Conservation (phyloP, 169 alveolate genomes). For the Prorocentrum cordatum region DNA sequence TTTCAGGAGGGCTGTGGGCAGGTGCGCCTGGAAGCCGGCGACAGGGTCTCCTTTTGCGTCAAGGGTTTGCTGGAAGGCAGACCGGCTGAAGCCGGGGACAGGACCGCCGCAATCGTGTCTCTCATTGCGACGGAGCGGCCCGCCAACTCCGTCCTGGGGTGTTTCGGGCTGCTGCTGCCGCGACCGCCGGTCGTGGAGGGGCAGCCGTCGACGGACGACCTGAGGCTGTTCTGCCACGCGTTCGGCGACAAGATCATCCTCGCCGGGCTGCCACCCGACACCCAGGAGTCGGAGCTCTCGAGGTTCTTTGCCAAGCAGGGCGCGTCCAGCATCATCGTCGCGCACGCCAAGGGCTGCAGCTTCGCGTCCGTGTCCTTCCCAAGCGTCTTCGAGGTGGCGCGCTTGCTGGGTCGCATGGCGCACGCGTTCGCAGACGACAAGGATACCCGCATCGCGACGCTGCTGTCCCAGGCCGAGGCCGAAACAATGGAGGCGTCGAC, state of each 20-base stretch:
- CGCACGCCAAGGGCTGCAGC: slow-evolving; percentile 20
- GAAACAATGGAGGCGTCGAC: too few species aligned
- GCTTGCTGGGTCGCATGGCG: too few species aligned
- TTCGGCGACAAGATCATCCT: slow-evolving; percentile 51
- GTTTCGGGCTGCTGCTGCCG: slow-evolving; percentile 41
- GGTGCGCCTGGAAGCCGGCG: slow-evolving; percentile 12
- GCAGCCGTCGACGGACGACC: background rate
- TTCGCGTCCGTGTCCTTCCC: too few species aligned
- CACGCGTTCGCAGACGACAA: too few species aligned
- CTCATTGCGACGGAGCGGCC: background rate
- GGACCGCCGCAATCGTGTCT: background rate
- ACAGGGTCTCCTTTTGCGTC: slow-evolving; percentile 16
- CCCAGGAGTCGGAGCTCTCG: slow-evolving; percentile 30
- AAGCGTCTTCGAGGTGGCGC: too few species aligned
- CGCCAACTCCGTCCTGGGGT: slow-evolving; percentile 34
- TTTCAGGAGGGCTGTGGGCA: slow-evolving; percentile 16
- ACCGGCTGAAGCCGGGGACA: too few species aligned
- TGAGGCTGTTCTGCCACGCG: slow-evolving; percentile 34
- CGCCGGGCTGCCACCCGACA: background rate
- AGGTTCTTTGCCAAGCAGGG: slow-evolving; percentile 53
- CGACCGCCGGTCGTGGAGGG: background rate
- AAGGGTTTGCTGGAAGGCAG: background rate
- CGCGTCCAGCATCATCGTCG: slow-evolving; percentile 35
- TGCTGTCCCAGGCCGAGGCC: too few species aligned
- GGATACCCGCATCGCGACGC: too few species aligned